Percentiles rank a stretch among this genome's conserved stretches.
phyloP scores from a whole-genome alignment of 2,329 filamentous ascomycete genomes.

The Beauveria sp. region DNA sequence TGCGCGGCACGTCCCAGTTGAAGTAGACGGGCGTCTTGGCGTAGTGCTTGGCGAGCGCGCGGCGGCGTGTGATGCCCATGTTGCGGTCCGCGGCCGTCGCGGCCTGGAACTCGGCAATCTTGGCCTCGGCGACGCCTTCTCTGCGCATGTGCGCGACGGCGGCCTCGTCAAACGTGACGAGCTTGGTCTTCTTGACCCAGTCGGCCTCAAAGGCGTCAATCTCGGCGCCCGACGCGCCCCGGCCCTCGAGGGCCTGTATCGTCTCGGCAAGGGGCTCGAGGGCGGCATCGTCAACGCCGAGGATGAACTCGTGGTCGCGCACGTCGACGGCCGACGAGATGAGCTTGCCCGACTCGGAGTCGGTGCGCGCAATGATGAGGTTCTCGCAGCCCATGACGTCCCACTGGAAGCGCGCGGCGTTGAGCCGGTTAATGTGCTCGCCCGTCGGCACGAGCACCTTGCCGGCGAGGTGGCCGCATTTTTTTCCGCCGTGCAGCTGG shows the following conservation, averaged over 20 bases:
- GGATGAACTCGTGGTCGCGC: constrained; percentile 94
- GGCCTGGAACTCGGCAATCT: constrained; percentile 60
- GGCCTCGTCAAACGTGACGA: constrained; percentile 90
- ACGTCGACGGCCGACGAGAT: constrained; percentile 87
- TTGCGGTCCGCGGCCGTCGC: constrained; percentile 57
- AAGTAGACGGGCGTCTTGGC: constrained; percentile 40
- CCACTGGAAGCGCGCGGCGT: constrained; percentile 93
- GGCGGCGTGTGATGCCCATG: constrained; percentile 70
- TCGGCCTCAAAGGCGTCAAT: constrained; percentile 79
- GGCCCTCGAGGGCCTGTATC: constrained; percentile 79
- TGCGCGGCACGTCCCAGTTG: constrained; percentile 59
- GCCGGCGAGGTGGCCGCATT: constrained; percentile 92
- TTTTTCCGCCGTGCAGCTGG: constrained; percentile 95
- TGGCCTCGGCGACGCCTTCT: constrained; percentile 55
- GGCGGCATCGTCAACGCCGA: constrained; percentile 70
- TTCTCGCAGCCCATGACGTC: constrained; percentile 97
- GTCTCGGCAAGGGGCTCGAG: constrained; percentile 78
- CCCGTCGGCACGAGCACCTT: constrained; percentile 91
- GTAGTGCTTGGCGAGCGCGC: constrained; percentile 61
- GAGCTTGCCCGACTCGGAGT: constrained; percentile 88
- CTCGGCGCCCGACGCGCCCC: constrained; percentile 68
- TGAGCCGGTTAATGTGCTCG: constrained; percentile 92
- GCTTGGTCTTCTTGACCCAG: constrained; percentile 80
- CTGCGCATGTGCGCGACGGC: constrained; percentile 65
- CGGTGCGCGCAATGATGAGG: constrained; percentile 87